These are phyloP conservation scores for Backusella parvicylindrica DNA, from an alignment of 192 early-diverging fungal genomes.

Conservation along the genomic window DNA sequence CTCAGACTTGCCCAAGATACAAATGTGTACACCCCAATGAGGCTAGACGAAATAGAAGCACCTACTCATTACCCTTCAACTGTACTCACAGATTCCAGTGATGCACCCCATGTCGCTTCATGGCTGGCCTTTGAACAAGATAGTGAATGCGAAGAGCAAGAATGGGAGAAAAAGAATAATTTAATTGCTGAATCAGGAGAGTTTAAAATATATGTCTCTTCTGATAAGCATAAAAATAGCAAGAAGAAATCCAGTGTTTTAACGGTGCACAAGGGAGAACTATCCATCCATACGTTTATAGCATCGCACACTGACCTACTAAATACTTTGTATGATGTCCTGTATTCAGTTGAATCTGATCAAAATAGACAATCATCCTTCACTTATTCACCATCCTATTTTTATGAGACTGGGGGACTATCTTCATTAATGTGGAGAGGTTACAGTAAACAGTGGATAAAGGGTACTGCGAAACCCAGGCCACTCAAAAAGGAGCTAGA, in stretches of 20 bases:
- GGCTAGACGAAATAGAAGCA: not conserved
- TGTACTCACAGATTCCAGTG: not conserved
- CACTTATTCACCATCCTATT: not conserved
- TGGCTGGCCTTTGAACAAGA: not conserved
- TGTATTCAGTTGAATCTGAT: not conserved
- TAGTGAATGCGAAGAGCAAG: not conserved
- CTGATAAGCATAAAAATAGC: not conserved
- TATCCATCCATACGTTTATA: not conserved
- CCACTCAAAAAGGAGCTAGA: not conserved
- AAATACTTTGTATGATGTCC: not conserved
- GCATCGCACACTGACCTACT: not conserved
- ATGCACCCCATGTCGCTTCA: not conserved
- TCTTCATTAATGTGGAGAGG: not conserved
- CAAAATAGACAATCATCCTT: not conserved
- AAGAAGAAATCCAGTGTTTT: not conserved
- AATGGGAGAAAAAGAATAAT: not conserved
- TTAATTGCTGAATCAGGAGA: not conserved
- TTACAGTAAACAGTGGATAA: not conserved
- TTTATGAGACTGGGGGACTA: not conserved
- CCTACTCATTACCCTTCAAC: not conserved
- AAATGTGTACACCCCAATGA: not conserved
- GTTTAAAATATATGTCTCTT: not conserved
- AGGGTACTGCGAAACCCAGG: not conserved
- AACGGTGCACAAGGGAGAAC: not conserved
- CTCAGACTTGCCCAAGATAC: not conserved